phyloP scores from a whole-genome alignment of 140 eudicot genomes.

The Stevia rebaudiana region DNA sequence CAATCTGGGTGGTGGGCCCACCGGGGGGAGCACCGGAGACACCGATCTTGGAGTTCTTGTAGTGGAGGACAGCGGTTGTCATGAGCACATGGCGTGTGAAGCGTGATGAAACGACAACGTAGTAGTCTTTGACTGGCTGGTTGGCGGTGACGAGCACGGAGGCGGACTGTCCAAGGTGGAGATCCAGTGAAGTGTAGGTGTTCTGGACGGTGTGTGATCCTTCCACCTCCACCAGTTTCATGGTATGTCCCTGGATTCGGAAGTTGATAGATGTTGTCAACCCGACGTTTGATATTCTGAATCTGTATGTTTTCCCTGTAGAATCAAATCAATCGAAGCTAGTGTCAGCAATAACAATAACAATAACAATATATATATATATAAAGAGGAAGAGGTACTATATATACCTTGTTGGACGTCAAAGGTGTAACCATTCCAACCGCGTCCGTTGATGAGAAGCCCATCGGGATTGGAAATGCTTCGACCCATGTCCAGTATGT shows the following conservation, averaged over 20 bases:
- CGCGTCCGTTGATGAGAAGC: constrained; percentile 84
- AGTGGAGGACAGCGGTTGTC: constrained; percentile 83
- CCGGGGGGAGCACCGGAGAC: constrained; percentile 79
- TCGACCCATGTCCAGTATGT: constrained; percentile 62
- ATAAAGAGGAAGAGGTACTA: no score
- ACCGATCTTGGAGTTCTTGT: constrained; percentile 52
- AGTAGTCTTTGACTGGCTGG: constrained; percentile 75
- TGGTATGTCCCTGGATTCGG: constrained; percentile 79
- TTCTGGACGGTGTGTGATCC: constrained; percentile 91
- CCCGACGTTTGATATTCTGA: constrained; percentile 92
- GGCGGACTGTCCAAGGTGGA: constrained; percentile 83
- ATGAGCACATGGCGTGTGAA: constrained; percentile 64
- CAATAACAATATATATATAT: no score
- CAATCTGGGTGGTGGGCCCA: constrained; percentile 77
- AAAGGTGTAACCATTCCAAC: constrained; percentile 87
- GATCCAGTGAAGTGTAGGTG: constrained; percentile 65
- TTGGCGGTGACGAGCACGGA: constrained; percentile 84
- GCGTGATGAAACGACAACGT: constrained; percentile 75
- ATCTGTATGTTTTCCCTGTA: constrained; percentile 82
- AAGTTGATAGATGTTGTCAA: constrained; percentile 77
- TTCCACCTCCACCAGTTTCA: constrained; percentile 88
- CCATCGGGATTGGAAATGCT: constrained; percentile 80
- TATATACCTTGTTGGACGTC: constrained; percentile 61
- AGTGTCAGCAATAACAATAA: no score
- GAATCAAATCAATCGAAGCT: no score